A percentile compares a stretch with the other conserved stretches of the same genome.
These are phyloP conservation scores for Zizania latifolia DNA, from an alignment of 176 grass and related monocot species.

Conservation along the genomic window DNA sequence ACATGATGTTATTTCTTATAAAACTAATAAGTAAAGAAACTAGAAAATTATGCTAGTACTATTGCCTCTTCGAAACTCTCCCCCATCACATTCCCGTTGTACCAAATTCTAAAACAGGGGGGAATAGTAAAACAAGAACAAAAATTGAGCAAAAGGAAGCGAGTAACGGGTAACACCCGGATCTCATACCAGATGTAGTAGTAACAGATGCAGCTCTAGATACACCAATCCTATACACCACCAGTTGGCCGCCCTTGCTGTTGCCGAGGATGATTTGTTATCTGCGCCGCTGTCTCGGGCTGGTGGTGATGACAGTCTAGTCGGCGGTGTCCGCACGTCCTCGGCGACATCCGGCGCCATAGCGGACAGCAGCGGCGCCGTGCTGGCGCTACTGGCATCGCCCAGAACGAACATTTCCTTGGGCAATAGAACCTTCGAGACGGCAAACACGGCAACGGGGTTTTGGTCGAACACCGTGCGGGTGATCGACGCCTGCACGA, in stretches of 20 bases:
- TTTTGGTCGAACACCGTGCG: conserved; percentile 96
- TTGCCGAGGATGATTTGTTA: conserved; percentile 13
- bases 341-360: background rate
- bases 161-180: conserved; percentile 31
- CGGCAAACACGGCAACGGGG: conserved; percentile 82
- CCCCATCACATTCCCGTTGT: conserved; percentile 37
- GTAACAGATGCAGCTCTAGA: conserved; percentile 42
- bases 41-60: conserved; percentile 32
- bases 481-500: conserved; percentile 91
- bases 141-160: conserved; percentile 33
- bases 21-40: conserved; percentile 30
- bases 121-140: conserved; percentile 19
- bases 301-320: conserved; percentile 56
- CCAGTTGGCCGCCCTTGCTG: conserved; percentile 1
- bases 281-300: conserved; percentile 15
- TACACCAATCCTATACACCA: conserved; percentile 54
- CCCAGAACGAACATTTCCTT: conserved; percentile 64
- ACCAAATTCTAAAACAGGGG: conserved; percentile 29
- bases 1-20: conserved; percentile 39
- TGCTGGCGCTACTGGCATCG: background rate
- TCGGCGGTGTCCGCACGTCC: conserved; percentile 34
- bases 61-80: conserved; percentile 53
- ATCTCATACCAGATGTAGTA: conserved; percentile 68
- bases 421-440: conserved; percentile 82
- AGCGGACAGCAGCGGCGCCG: background rate